Evolutionary conservation across 139 green algal species (phyloP), one percentile per base, ranked within the genome.

Genomic region (Tetraselmis chui): DNA sequence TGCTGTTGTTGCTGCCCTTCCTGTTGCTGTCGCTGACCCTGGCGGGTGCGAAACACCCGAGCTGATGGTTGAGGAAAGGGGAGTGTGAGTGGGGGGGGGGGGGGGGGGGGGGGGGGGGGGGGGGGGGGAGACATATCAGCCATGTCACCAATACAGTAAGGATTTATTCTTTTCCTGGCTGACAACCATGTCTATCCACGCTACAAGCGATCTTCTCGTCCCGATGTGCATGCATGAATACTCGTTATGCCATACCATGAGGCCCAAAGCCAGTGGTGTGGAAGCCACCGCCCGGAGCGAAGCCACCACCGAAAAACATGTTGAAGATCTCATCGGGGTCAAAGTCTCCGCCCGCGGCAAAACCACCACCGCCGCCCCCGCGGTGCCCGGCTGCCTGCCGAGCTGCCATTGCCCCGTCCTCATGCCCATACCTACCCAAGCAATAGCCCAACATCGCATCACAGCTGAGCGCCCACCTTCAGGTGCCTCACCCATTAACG

Each of bases 261-360:
- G 79, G 30, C 23, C 75, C 75, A 75, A 86, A 83, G 23, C 45
- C 83, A 23, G 78, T 78, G 32, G 29, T 75, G 25, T 79, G 82
- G 83, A 31, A 81, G 24, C 2, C 24, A 23, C 77, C 81, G 29
- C 25, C 31, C 31, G 5, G 75, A 59, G 32, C 23, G 75, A 30
- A 2, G 76, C 2, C 83, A 81, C 80, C 90, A 85, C 88, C 90
- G 78, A 93, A 93, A 85, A 93, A 93, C 85, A 91, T 91, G 81
- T 93, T 92, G 86, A 93, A 93, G 18, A 93, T 91, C 76, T 93
- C 86, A 59, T 92, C 86, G 0, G 90, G 89, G 83, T 93, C 90
- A 78, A 93, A 86, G 26, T 91, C 45, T 58, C 29, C 29, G n/a
- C n/a, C n/a, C 25, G 76, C 29, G 59, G 81, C 67, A 77, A 74